Evolutionary conservation across 139 green algal genomes (phyloP), one percentile per base, ranked within the genome.

Genomic region (Gonium pectorale): DNA sequence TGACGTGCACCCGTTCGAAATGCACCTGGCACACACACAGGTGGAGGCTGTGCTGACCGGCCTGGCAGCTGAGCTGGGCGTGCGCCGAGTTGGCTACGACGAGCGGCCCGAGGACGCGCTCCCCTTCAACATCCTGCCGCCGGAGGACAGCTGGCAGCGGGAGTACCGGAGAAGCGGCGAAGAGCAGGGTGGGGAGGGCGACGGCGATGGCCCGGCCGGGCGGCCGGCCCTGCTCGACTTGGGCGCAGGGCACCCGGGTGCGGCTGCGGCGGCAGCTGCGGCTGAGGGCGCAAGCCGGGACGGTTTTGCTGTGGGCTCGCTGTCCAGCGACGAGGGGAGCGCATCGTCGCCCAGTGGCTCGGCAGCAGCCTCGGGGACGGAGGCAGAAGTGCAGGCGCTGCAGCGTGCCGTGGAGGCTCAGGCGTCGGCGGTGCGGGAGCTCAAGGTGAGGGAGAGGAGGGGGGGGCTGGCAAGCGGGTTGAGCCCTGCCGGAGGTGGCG

Each of bases 91-190:
- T 35, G 1, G 29, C 3, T 75, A 72, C 37, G 15, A 22, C 5
- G 72, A 89, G 73, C 88, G 88, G 1, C 52, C 72, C 3, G 9
- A 77, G 29, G 78, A 86, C 27, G 83, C 81, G 4, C 71, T 88
- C 54, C 88, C 88, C 0, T 91, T 89, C 79, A 88, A 88, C 74
- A 59, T 79, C 7, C 68, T 89, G 44, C 83, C 87, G 29, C 83
- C 51, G 41, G 38, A 38, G 52, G 41, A 80, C 24, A 1, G 26
- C 4, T 22, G 31, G 66, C 59, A 80, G 59, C 54, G 63, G 73
- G 74, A 15, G 52, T 26, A 37, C 37, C 80, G 63, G 26, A 17
- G 66, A 51, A 49, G 66, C 67, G 67, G 67, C 67, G 26, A 33
- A 51, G 29, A 17, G 11, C 31, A 67, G 40, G 38, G 43, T 69